Percentiles rank a stretch among this genome's conserved stretches.
These are phyloP conservation scores for Niveomyces coronatus DNA, from an alignment of 2,329 filamentous ascomycete genomes.

Conservation along the genomic window DNA sequence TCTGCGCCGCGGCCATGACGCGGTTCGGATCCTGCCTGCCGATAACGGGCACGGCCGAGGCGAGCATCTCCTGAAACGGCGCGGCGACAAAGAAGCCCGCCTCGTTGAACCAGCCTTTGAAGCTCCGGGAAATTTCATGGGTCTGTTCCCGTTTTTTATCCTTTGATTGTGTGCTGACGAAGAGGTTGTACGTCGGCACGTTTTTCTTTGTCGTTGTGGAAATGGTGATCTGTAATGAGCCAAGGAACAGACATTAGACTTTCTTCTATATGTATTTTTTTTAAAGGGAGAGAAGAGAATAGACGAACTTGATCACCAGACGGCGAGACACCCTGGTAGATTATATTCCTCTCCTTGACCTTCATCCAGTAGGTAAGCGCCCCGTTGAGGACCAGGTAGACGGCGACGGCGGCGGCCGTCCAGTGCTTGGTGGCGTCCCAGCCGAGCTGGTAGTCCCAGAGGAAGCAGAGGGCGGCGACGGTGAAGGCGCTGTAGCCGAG, in stretches of 20 bases:
- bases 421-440: constrained; percentile 79
- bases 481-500: constrained; percentile 76
- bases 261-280: neutral
- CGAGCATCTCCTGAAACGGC: constrained; percentile 72
- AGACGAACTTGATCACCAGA: constrained; percentile 53
- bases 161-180: constrained; percentile 41
- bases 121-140: constrained; percentile 48
- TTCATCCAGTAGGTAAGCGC: constrained; percentile 76
- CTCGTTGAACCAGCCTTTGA: constrained; percentile 67
- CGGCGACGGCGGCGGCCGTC: constrained; percentile 66
- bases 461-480: constrained; percentile 75
- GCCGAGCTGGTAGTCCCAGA: constrained; percentile 82
- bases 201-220: constrained; percentile 66
- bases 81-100: constrained; percentile 60
- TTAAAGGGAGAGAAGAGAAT: neutral
- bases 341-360: constrained; percentile 66
- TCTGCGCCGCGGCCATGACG: constrained; percentile 28
- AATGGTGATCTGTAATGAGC: constrained; percentile 64
- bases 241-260: too few relatives aligned
- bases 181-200: constrained; percentile 69
- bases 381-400: constrained; percentile 72
- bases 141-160: constrained; percentile 27
- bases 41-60: constrained; percentile 54
- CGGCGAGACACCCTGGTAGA: constrained; percentile 64
- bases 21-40: constrained; percentile 55